A percentile compares a stretch with the other conserved stretches of the same genome.
Evolutionary conservation across 108 stramenopile genomes (phyloP).

Genomic region (Nannochloropsis salina): DNA sequence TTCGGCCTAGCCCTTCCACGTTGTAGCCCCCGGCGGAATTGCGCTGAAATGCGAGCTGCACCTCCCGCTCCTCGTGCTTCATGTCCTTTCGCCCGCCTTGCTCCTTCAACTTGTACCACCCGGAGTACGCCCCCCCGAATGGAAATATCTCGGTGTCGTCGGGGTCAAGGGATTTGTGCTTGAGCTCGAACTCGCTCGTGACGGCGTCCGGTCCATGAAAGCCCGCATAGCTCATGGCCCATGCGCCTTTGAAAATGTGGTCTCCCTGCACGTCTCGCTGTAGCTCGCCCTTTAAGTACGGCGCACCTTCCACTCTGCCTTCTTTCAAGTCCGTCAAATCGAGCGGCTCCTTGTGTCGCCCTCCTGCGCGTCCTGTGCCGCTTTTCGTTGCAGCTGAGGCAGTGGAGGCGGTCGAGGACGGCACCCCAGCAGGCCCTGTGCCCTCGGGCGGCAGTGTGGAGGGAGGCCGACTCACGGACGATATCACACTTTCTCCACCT

Average conservation of each 20-base stretch:
- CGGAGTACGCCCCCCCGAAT: background rate
- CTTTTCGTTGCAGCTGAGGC: background rate
- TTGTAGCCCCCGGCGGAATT: background rate
- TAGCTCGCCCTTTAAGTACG: slow-evolving; percentile 2
- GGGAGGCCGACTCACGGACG: background rate
- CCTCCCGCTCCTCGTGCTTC: slow-evolving; percentile 12
- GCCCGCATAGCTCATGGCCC: slow-evolving; percentile 12
- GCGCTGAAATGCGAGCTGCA: background rate
- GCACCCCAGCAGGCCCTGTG: background rate
- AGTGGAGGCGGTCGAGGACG: background rate
- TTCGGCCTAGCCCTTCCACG: background rate
- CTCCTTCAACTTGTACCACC: slow-evolving; percentile 1
- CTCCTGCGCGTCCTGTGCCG: background rate
- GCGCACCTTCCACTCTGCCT: background rate
- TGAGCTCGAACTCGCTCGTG: background rate
- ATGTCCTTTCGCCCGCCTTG: background rate
- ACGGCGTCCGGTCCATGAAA: slow-evolving; percentile 5
- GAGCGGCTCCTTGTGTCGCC: background rate
- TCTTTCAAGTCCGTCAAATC: background rate
- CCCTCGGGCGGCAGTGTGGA: background rate
- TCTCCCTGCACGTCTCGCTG: slow-evolving; percentile 7
- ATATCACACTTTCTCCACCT: background rate
- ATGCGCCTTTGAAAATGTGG: background rate
- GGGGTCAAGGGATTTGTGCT: background rate
- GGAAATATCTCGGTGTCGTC: slow-evolving; percentile 10